Evolutionary conservation across 306 rosid species (phyloP).

Genomic region (Vicia faba): DNA sequence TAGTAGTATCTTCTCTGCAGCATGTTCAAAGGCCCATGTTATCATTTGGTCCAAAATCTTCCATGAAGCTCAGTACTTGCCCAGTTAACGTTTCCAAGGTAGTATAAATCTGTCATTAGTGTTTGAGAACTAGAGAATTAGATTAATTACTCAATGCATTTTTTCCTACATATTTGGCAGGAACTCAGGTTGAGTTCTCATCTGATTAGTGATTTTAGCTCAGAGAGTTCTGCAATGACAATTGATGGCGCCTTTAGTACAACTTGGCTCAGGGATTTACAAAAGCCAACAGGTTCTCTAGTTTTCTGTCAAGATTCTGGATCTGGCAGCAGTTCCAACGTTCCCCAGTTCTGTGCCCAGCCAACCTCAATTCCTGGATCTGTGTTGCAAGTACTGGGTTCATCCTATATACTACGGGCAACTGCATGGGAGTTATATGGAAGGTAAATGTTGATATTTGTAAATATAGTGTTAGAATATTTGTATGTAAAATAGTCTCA

Average conservation of each 20-base stretch:
- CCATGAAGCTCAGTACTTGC: conserved; percentile 79
- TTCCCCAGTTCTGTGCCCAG: conserved; percentile 75
- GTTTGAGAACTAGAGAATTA: conserved; percentile 13
- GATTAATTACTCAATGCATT: conserved; percentile 24
- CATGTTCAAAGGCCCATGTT: conserved; percentile 91
- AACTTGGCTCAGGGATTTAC: conserved; percentile 85
- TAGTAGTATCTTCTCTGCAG: conserved; percentile 52
- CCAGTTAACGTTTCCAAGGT: conserved; percentile 91
- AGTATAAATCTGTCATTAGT: conserved; percentile 34
- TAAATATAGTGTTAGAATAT: too few species aligned
- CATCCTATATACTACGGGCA: conserved; percentile 82
- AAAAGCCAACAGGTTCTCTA: conserved; percentile 69
- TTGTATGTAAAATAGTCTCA: too few species aligned
- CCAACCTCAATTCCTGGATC: conserved; percentile 91
- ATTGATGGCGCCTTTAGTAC: conserved; percentile 87
- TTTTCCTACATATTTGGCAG: conserved; percentile 48
- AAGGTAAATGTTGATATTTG: too few species aligned
- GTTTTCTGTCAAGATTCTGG: conserved; percentile 67
- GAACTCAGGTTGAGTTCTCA: conserved; percentile 87
- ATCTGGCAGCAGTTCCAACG: conserved; percentile 55
- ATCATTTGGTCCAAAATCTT: conserved; percentile 94
- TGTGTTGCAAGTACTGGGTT: conserved; percentile 84
- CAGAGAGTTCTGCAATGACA: conserved; percentile 71
- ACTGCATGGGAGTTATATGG: conserved; percentile 94
- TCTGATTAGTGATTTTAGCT: conserved; percentile 73